Evolutionary conservation across 805 yeast species (phyloP), one percentile per base, ranked within the genome.

Genomic region (Candida pseudoglaebosa): DNA sequence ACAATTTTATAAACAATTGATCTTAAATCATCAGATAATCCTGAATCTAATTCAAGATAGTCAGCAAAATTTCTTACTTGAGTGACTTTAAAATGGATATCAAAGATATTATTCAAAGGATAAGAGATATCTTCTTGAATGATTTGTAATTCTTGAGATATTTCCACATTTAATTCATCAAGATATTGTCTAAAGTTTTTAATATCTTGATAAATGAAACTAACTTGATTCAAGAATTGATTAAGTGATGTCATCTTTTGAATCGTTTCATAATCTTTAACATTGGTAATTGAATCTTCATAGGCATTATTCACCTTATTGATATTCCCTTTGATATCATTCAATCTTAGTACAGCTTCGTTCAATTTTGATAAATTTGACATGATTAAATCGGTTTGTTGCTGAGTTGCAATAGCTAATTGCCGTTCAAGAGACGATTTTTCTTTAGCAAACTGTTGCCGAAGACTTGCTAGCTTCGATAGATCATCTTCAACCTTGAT

Each of bases 11-110:
- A 56, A n/a, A 84, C 75, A 5, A 87, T 82, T 29, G 82, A 70
- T 46, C 78, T 74, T 12, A 82, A 77, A 56, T 90, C 96, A 22
- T 77, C 80, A 1, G 80, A 45, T 44, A 65, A 52, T n/a, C 41
- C 43, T 3, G 85, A 71, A 58, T 83, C 71, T n/a, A 59, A 62
- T 41, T 70, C 70, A 38, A 90, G 71, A 54, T 82, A 84, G 47
- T 91, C 97, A 46, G 73, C 78, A 48, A 90, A 79, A 58, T 88
- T 91, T 37, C 95, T 71, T 14, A 87, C 76, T 51, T 75, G 75
- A 34, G 80, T 82, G 42, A 91, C 69, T 43, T 73, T 67, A 56
- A 71, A 85, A 59, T 91, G 98, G 9, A 84, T 77, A 17, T 70
- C 54, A 35, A 88, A 65, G 20, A 91, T 60, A 45, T 76, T 72